Percentiles rank a stretch among this genome's conserved stretches.
These are phyloP conservation scores for Kodamaea derodonti DNA, from an alignment of 1,139 yeast species.

Conservation along the genomic window DNA sequence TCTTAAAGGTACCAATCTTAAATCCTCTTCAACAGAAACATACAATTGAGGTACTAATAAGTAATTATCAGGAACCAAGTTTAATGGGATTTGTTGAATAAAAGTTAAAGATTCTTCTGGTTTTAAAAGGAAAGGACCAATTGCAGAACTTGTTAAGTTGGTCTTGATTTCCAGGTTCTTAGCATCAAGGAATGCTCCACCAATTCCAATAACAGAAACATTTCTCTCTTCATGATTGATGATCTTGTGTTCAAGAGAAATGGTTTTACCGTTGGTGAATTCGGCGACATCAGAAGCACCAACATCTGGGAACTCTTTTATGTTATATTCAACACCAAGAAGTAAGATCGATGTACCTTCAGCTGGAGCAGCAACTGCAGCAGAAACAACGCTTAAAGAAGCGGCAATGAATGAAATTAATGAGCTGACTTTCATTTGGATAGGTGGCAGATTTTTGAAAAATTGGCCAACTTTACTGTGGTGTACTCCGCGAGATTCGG, in stretches of 20 bases:
- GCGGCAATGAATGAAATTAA: conserved; percentile 10
- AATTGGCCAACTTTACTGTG: too few species aligned
- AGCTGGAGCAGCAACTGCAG: conserved; percentile 16
- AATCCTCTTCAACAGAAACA: conserved; percentile 47
- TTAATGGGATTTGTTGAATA: conserved; percentile 53
- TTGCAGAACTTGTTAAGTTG: conserved; percentile 60
- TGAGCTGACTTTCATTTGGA: neutral
- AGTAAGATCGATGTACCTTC: conserved; percentile 25
- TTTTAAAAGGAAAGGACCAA: conserved; percentile 58
- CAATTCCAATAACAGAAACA: conserved; percentile 62
- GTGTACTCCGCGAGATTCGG: too few species aligned
- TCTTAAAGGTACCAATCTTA: conserved; percentile 56
- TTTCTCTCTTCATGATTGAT: conserved; percentile 50
- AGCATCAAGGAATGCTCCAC: conserved; percentile 65
- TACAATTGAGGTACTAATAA: conserved; percentile 58
- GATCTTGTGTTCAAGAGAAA: conserved; percentile 53
- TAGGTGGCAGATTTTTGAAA: neutral
- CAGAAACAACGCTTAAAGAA: conserved; percentile 10
- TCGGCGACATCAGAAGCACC: conserved; percentile 36
- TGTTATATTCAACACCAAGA: conserved; percentile 37
- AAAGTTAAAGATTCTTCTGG: conserved; percentile 49
- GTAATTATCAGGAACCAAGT: conserved; percentile 57
- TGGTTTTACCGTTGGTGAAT: conserved; percentile 49
- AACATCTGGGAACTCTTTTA: conserved; percentile 39
- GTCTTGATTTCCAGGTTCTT: conserved; percentile 47